phyloP scores from a whole-genome alignment of 202 grass and related monocot species.

The Schoenoplectus triqueter region DNA sequence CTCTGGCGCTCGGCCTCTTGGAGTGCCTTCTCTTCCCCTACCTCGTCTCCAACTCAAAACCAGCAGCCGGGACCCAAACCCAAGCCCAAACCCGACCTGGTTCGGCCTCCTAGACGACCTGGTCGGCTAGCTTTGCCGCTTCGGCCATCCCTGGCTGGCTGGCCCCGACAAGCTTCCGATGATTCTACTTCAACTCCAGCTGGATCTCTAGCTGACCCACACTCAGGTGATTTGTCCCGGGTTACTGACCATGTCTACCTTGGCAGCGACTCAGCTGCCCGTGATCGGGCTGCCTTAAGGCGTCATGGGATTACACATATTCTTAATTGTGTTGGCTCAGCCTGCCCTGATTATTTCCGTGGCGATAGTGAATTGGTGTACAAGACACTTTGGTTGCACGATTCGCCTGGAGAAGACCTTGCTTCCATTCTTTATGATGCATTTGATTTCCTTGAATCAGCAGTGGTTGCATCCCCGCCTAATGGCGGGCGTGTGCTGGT shows the following conservation, averaged over 20 bases:
- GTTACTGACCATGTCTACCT: conserved; percentile 53
- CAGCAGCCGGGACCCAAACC: conserved; percentile 25
- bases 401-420: conserved; percentile 59
- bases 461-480: conserved; percentile 27
- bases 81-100: not conserved
- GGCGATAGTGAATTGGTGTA: conserved; percentile 44
- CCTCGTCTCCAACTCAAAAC: not conserved
- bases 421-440: conserved; percentile 52
- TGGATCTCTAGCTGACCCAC: conserved; percentile 21
- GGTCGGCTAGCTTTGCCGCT: conserved; percentile 42
- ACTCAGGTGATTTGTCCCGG: conserved; percentile 42
- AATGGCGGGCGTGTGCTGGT: conserved; percentile 49
- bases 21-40: conserved; percentile 42
- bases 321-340: conserved; percentile 55
- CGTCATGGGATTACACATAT: conserved; percentile 58
- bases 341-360: conserved; percentile 52
- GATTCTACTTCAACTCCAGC: conserved; percentile 34
- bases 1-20: conserved; percentile 53
- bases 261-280: conserved; percentile 49
- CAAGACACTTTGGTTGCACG: conserved; percentile 57
- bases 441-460: conserved; percentile 55
- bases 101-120: conserved; percentile 37
- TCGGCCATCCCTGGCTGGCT: conserved; percentile 37
- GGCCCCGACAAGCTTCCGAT: conserved; percentile 48
- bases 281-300: conserved; percentile 46